These are phyloP conservation scores for Dissophora ornata DNA, from an alignment of 192 early-diverging fungal genomes.

Conservation along the genomic window DNA sequence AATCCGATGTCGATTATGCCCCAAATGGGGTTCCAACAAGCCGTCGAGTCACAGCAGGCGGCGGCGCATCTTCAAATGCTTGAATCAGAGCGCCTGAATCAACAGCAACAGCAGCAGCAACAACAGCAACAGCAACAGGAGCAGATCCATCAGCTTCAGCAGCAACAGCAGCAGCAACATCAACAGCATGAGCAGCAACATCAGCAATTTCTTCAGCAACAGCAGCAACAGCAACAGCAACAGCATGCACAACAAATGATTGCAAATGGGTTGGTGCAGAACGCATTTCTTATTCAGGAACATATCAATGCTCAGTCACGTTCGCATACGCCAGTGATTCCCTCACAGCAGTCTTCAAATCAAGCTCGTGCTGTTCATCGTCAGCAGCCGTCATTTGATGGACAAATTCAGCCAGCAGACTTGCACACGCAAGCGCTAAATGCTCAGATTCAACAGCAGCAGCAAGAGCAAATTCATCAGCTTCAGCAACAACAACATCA, in stretches of 20 bases:
- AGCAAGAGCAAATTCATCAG: conserved; percentile 15
- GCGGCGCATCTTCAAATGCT: conserved; percentile 28
- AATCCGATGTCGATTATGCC: conserved; percentile 24
- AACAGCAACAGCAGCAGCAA: conserved; percentile 31
- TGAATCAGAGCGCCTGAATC: conserved; percentile 22
- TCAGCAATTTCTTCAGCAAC: no score
- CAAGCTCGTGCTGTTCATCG: conserved; percentile 28
- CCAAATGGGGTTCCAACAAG: conserved; percentile 23
- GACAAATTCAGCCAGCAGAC: conserved; percentile 16
- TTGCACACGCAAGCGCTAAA: conserved; percentile 26
- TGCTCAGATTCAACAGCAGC: conserved; percentile 47
- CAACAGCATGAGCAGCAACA: conserved; percentile 17
- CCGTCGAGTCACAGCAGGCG: conserved; percentile 13
- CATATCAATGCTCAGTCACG: conserved; percentile 44
- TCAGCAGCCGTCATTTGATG: conserved; percentile 38
- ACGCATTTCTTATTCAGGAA: conserved; percentile 41
- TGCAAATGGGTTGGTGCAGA: conserved; percentile 18
- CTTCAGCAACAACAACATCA: conserved; percentile 24
- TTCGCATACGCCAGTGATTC: conserved; percentile 42
- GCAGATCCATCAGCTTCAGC: conserved; percentile 12
- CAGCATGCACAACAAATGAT: conserved; percentile 31
- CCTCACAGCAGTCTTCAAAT: conserved; percentile 22
- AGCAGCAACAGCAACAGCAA: conserved; percentile 11
- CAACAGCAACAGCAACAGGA: conserved; percentile 19
- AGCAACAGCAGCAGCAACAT: conserved; percentile 21